These are phyloP conservation scores for Triangularia setosa DNA, from an alignment of 2,329 filamentous ascomycete species.

Conservation along the genomic window DNA sequence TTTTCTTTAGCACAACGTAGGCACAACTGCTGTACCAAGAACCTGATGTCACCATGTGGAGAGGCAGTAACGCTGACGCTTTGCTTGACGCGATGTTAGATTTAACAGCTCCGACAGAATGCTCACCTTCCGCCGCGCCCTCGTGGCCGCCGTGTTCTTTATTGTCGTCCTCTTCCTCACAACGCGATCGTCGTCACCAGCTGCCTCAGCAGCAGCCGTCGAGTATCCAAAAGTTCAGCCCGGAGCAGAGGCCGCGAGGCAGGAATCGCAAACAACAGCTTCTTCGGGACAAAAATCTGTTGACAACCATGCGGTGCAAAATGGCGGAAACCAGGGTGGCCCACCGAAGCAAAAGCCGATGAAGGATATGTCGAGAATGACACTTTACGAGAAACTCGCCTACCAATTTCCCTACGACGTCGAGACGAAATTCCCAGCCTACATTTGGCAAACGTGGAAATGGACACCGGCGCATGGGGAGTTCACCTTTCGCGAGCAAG, in stretches of 20 bases:
- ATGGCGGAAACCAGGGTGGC: constrained; percentile 19
- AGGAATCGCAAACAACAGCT: constrained; percentile 24
- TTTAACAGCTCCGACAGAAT: constrained; percentile 42
- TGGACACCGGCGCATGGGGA: constrained; percentile 70
- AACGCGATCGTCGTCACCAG: constrained; percentile 46
- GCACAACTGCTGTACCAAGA: neutral
- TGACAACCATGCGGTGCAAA: constrained; percentile 11
- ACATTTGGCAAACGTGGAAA: constrained; percentile 99
- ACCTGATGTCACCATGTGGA: neutral
- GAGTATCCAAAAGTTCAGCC: constrained; percentile 24
- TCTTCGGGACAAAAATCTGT: constrained; percentile 8
- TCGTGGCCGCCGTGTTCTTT: constrained; percentile 66
- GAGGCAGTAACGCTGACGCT: neutral
- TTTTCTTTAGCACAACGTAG: neutral
- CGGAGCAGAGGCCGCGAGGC: constrained; percentile 21
- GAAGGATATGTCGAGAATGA: constrained; percentile 67
- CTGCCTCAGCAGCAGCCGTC: constrained; percentile 33
- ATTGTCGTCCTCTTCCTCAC: constrained; percentile 68
- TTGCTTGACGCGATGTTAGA: neutral
- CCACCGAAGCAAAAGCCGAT: constrained; percentile 54
- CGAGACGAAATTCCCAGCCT: constrained; percentile 84
- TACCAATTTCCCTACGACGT: constrained; percentile 95
- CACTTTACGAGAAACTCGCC: constrained; percentile 74
- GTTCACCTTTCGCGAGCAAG: constrained; percentile 77
- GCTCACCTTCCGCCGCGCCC: constrained; percentile 74